phyloP scores from a whole-genome alignment of 352 stramenopile genomes.

The Phytophthora aleatoria region DNA sequence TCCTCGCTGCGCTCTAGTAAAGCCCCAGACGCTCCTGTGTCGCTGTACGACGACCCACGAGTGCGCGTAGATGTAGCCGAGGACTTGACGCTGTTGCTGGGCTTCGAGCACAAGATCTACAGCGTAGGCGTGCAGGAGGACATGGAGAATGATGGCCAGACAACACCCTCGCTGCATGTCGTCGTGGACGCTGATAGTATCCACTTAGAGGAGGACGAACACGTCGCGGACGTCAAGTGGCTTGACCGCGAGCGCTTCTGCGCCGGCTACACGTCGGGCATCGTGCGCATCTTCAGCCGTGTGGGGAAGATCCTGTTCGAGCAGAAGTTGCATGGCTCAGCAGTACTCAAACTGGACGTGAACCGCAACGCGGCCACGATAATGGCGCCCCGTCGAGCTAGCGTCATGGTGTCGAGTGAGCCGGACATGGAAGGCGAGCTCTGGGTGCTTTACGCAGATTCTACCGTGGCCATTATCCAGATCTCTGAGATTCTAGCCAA shows the following conservation, averaged over 20 bases:
- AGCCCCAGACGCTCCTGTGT: slow-evolving; percentile 12
- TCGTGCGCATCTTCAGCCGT: slow-evolving; percentile 64
- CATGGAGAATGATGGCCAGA: slow-evolving; percentile 16
- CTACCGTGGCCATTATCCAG: slow-evolving; percentile 80
- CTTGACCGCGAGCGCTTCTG: slow-evolving; percentile 59
- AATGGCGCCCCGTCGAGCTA: slow-evolving; percentile 33
- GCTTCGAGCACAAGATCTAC: slow-evolving; percentile 47
- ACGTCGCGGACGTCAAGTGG: slow-evolving; percentile 71
- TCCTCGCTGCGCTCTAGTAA: slow-evolving; percentile 11
- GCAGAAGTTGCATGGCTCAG: slow-evolving; percentile 58
- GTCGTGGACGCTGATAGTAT: slow-evolving; percentile 38
- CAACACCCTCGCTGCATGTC: slow-evolving; percentile 13
- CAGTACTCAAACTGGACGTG: slow-evolving; percentile 58
- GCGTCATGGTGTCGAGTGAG: slow-evolving; percentile 27
- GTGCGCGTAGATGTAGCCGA: slow-evolving; percentile 61
- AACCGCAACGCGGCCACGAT: slow-evolving; percentile 44
- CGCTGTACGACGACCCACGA: slow-evolving; percentile 48
- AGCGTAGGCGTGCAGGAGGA: slow-evolving; percentile 25
- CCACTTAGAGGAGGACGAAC: slow-evolving; percentile 49
- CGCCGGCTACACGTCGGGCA: slow-evolving; percentile 59
- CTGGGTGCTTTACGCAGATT: slow-evolving; percentile 80
- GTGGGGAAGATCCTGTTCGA: slow-evolving; percentile 60
- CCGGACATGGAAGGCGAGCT: slow-evolving; percentile 55
- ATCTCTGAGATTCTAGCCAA: slow-evolving; percentile 61
- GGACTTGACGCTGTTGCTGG: slow-evolving; percentile 53